Conservation (phyloP, 169 alveolate genomes). For the Toxoplasma gondii region DNA sequence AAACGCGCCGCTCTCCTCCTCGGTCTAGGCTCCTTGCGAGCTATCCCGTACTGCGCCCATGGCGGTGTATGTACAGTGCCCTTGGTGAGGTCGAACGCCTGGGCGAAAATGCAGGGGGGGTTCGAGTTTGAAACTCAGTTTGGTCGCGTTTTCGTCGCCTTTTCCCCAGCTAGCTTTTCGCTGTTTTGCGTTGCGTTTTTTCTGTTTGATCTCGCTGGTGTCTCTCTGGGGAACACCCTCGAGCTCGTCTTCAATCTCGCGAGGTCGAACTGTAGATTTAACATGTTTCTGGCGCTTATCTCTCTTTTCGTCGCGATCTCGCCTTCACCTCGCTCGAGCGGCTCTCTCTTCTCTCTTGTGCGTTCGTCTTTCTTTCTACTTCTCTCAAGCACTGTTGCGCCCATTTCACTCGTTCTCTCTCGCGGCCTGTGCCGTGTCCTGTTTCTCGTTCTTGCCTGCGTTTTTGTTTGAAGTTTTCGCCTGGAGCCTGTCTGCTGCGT, state of each 20-base stretch:
- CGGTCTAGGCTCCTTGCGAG: not conserved
- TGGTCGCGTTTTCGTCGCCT: no score
- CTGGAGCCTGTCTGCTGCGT: no score
- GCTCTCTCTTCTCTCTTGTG: not conserved
- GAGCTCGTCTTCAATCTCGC: no score
- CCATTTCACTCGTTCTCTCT: not conserved
- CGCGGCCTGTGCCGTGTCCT: not conserved
- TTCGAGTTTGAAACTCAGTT: no score
- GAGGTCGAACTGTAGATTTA: no score
- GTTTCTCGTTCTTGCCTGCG: not conserved
- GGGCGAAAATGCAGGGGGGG: not conserved
- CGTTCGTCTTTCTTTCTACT: not conserved
- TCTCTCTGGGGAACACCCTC: no score
- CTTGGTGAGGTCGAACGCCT: slow-evolving; percentile 4
- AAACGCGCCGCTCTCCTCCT: not conserved
- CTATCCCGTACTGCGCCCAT: slow-evolving; percentile 51
- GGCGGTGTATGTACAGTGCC: slow-evolving; percentile 65
- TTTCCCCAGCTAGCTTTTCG: no score
- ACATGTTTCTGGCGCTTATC: no score
- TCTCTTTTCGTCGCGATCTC: not conserved
- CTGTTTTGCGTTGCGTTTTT: no score
- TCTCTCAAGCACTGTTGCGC: not conserved
- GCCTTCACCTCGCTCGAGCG: not conserved
- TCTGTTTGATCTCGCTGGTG: no score
- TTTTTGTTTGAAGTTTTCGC: no score